phyloP scores from a whole-genome alignment of 2,329 filamentous ascomycete genomes.

The Claviceps africana region DNA sequence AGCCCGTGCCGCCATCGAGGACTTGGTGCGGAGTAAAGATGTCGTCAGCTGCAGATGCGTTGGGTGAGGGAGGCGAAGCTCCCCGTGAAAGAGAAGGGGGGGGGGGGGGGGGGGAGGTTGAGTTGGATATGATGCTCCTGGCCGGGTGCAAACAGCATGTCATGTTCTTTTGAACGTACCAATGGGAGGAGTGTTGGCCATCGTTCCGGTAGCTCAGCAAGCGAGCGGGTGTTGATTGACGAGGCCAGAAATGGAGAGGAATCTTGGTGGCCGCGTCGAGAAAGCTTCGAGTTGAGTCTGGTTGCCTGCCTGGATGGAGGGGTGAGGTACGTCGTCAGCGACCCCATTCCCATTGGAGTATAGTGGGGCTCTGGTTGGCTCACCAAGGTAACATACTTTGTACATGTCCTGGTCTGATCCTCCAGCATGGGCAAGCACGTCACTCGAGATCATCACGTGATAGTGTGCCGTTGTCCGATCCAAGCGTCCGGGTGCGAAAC shows the following conservation, averaged over 20 bases:
- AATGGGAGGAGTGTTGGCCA: slow-evolving; percentile 41
- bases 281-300: not conserved
- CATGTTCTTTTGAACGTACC: slow-evolving; percentile 24
- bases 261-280: slow-evolving; percentile 6
- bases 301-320: not conserved
- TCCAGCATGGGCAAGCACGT: not conserved
- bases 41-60: slow-evolving; percentile 2
- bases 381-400: slow-evolving; percentile 7
- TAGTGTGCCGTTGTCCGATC: slow-evolving; percentile 14
- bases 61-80: not conserved
- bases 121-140: not conserved
- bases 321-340: slow-evolving; percentile 6
- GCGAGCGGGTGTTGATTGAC: not conserved
- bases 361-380: slow-evolving; percentile 16
- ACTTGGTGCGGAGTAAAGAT: slow-evolving; percentile 44
- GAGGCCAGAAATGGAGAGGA: not conserved
- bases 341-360: not conserved
- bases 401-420: no score
- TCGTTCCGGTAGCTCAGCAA: slow-evolving; percentile 19
- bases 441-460: slow-evolving; percentile 21
- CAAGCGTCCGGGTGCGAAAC: no score
- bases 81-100: not conserved
- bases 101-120: no score
- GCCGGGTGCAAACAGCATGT: not conserved
- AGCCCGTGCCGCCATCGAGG: slow-evolving; percentile 98